phyloP scores from a whole-genome alignment of 148 eudicot species.

The Nepenthes mirabilis region DNA sequence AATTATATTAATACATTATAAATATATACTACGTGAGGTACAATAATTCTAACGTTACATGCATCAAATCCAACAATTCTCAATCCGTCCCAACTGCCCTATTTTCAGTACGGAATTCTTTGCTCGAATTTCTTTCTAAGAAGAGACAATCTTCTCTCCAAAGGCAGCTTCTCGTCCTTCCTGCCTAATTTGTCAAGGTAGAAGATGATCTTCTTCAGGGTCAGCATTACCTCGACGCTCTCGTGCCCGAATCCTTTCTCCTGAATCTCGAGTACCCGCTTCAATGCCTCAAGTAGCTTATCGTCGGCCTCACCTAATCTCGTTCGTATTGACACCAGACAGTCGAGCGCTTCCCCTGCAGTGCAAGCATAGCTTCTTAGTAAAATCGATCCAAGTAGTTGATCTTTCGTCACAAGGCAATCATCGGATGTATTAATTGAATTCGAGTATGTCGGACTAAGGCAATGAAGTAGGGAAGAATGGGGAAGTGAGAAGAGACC shows the following conservation, averaged over 20 bases:
- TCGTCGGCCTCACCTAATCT: conserved; percentile 45
- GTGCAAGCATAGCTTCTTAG: background rate
- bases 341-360: conserved; percentile 88
- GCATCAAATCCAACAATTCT: no score
- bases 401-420: no score
- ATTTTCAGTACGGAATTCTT: conserved; percentile 17
- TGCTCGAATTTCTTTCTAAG: conserved; percentile 47
- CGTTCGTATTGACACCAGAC: conserved; percentile 63
- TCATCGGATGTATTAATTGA: no score
- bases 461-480: no score
- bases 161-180: conserved; percentile 48
- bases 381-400: no score
- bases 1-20: no score
- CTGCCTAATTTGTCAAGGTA: conserved; percentile 58
- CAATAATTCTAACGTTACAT: no score
- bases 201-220: conserved; percentile 51
- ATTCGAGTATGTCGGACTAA: no score
- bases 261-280: conserved; percentile 65
- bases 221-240: conserved; percentile 59
- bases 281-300: conserved; percentile 35
- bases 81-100: no score
- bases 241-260: conserved; percentile 68
- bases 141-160: conserved; percentile 54
- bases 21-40: no score
- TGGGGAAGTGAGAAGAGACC: no score